Base-by-base conservation (phyloP, 371 early-diverging fungal genomes). In the Umbelopsis sp. region DNA sequence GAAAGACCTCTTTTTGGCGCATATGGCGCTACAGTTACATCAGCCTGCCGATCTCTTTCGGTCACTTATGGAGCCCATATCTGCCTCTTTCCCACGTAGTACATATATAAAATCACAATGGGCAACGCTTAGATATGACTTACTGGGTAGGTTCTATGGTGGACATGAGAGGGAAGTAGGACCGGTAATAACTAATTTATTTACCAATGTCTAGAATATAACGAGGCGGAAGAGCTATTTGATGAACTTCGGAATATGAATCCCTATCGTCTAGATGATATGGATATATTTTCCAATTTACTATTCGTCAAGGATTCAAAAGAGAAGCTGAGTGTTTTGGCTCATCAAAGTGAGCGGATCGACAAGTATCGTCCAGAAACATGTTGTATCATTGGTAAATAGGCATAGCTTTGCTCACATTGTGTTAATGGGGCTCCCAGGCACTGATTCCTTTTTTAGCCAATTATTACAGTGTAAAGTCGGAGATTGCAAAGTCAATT, bases 351-450 rank as follows among this genome's bases (percentile, higher is more conserved):
- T 69, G 84, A 83, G 18, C 76, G 76, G 35, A 82, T 94, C 2
- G 96, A 98, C 70, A 87, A 86, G 70, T 97, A 89, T 75, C 81
- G 93, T 37, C 93, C 96, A 3, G 95, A 97, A 72, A 96, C 98
- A 1, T 94, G 95, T 72, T 86, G 86, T 70, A 87, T 94, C n/a
- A 80, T 92, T 69, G 94, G 93, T 83, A 83, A 69, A 32, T 52
- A 37, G 6, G 29, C 16, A 11, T 18, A n/a, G 48, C 48, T 48
- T 16, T 22, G 22, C 22, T 29, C 37, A 48, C 45, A 29, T 8
- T 37, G 44, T 20, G 14, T 25, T 24, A 29, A 29, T 29, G 29
- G 29, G 29, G 29, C 29, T 37, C 24, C 24, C 24, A 41, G 9
- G 5, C 16, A 18, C 7, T 25, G 41, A 63, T 38, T 29, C 18